phyloP scores from a whole-genome alignment of 129 eudicot species.

The Tagetes patula region DNA sequence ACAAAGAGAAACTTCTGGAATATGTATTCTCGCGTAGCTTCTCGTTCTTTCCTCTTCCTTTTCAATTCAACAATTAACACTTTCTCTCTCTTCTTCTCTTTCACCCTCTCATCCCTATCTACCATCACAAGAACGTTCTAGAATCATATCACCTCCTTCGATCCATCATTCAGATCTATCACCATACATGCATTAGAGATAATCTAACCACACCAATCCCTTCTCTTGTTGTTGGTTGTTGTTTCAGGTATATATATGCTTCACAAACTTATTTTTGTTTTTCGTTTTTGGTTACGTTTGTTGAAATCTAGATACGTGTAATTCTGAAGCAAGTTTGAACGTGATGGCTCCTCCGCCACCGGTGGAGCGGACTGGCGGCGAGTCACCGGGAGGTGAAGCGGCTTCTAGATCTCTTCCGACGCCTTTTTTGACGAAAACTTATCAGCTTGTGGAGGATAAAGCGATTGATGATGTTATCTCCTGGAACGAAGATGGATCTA shows the following conservation, averaged over 20 bases:
- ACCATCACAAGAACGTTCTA: conserved; percentile 51
- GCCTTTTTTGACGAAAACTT: conserved; percentile 86
- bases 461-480: conserved; percentile 75
- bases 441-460: conserved; percentile 79
- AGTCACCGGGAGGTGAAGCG: conserved; percentile 52
- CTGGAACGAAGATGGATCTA: conserved; percentile 98
- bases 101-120: neutral
- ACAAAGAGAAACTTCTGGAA: conserved; percentile 39
- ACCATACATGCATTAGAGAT: neutral
- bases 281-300: neutral
- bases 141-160: conserved; percentile 37
- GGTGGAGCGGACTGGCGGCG: conserved; percentile 48
- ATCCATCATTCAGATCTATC: conserved; percentile 1
- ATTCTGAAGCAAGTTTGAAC: neutral
- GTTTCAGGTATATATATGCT: neutral
- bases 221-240: no score
- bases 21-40: conserved; percentile 28
- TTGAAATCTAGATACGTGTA: conserved; percentile 11
- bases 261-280: neutral
- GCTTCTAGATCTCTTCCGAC: conserved; percentile 73
- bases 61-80: neutral
- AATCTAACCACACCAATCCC: no score
- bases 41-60: conserved; percentile 38
- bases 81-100: neutral
- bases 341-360: conserved; percentile 56